phyloP scores from a whole-genome alignment of 2,329 filamentous ascomycete genomes.

The Drechslerella stenobrocha region DNA sequence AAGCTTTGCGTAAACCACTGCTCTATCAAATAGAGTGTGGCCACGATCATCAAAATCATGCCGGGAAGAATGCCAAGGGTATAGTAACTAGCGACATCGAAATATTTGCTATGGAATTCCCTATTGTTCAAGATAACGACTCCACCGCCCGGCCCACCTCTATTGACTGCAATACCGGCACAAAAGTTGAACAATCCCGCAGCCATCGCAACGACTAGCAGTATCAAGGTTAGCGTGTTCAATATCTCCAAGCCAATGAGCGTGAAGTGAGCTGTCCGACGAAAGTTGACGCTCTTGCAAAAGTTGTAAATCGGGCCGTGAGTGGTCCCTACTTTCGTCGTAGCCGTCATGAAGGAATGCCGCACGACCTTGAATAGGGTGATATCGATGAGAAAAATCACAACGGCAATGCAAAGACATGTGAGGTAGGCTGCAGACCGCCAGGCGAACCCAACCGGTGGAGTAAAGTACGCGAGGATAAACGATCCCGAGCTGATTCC shows the following conservation, averaged over 20 bases:
- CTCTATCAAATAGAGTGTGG: slow-evolving; percentile 35
- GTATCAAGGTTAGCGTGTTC: slow-evolving; percentile 56
- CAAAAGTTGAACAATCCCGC: slow-evolving; percentile 58
- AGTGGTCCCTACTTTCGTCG: background rate
- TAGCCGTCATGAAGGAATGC: slow-evolving; percentile 35
- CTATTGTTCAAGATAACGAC: slow-evolving; percentile 57
- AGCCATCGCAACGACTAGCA: slow-evolving; percentile 56
- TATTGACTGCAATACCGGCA: slow-evolving; percentile 57
- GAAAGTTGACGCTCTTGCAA: slow-evolving; percentile 29
- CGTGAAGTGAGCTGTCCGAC: slow-evolving; percentile 9
- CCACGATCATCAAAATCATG: slow-evolving; percentile 33
- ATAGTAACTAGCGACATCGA: slow-evolving; percentile 49
- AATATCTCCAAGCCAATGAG: slow-evolving; percentile 53
- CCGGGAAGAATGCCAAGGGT: slow-evolving; percentile 49
- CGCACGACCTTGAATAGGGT: slow-evolving; percentile 52
- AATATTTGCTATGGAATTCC: slow-evolving; percentile 53
- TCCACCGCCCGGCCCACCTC: slow-evolving; percentile 54
- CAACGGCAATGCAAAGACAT: slow-evolving; percentile 54
- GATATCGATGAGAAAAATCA: slow-evolving; percentile 55
- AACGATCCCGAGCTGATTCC: slow-evolving; percentile 57
- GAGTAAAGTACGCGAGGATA: slow-evolving; percentile 58
- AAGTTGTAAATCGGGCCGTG: slow-evolving; percentile 27
- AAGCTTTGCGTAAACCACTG: slow-evolving; percentile 51
- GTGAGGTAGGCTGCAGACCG: slow-evolving; percentile 58
- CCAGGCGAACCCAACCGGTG: slow-evolving; percentile 58